Base-by-base conservation (phyloP, 2,329 filamentous ascomycete species). In the Rutstroemia sp. region DNA sequence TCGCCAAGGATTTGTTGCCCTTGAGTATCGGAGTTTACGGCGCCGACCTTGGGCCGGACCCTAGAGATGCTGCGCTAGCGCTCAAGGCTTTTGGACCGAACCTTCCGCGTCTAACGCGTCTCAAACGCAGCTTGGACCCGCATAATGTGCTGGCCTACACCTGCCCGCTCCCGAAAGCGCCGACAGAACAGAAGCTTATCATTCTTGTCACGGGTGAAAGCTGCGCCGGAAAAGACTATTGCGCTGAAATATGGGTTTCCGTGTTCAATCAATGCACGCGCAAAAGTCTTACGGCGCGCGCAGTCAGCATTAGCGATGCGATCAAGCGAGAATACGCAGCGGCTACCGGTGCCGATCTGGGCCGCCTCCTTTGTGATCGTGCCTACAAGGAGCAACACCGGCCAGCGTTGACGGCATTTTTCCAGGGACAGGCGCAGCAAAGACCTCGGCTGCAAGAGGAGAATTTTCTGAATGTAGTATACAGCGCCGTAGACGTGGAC, bases 31-130 rank as follows among this genome's bases (percentile, higher is more conserved):
- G 82, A 61, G 74, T 66, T 7, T 87, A 86, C 62, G 69, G 78
- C 25, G 81, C 82, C 4, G 83, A 87, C 62, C 79, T 86, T 23
- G 82, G 83, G 10, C 81, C 81, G 2, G 81, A 86, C 59, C 78
- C 80, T 0, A 70, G 82, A 72, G 83, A 86, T 61, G 66, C 68
- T 0, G 58, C 57, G 1, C 71, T 86, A 17, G 80, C 79, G 0
- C 62, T 62, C 4, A 73, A 70, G 58, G 82, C 83, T 44, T 86
- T 86, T 71, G 82, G 82, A 7, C 70, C 69, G 2, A 86, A 86
- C 61, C 59, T 61, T 10, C 61, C 63, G 5, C 78, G 77, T 5
- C 71, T 86, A 2, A 71, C 71, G 38, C 69, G 67, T 56, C 73
- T 86, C 54, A 85, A 86, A 69, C 65, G 61, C 2, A 62, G 0